A percentile compares a stretch with the other conserved stretches of the same genome.
Evolutionary conservation across 108 stramenopile genomes (phyloP).

Genomic region (Skeletonema potamos): DNA sequence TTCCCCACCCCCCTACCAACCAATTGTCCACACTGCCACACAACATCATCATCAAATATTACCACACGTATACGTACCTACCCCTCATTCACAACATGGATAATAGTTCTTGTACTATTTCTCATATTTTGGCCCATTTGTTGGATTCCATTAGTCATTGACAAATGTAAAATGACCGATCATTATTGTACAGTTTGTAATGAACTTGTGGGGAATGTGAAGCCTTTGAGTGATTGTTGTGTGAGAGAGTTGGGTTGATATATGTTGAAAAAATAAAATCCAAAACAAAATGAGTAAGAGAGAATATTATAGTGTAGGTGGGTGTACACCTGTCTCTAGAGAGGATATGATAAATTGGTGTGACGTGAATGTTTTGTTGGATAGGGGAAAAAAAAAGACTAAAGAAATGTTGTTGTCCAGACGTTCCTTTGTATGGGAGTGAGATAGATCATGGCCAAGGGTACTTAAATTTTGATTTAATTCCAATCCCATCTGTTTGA

Average conservation of each 20-base stretch:
- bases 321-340: too few relatives aligned
- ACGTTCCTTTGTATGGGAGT: too few relatives aligned
- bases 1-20: slow-evolving; percentile 11
- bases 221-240: slow-evolving; percentile 30
- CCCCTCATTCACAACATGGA: slow-evolving; percentile 13
- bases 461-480: too few relatives aligned
- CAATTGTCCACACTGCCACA: slow-evolving; percentile 18
- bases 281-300: too few relatives aligned
- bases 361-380: too few relatives aligned
- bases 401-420: too few relatives aligned
- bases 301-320: too few relatives aligned
- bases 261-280: too few relatives aligned
- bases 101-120: not conserved
- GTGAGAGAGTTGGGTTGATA: slow-evolving; percentile 22
- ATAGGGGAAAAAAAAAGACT: too few relatives aligned
- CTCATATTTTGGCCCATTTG: slow-evolving; percentile 33
- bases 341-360: too few relatives aligned
- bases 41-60: not conserved
- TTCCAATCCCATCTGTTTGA: too few relatives aligned
- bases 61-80: slow-evolving; percentile 21
- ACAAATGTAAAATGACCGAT: slow-evolving; percentile 27
- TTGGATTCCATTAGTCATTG: slow-evolving; percentile 35
- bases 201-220: slow-evolving; percentile 13
- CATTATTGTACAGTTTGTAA: slow-evolving; percentile 20
- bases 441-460: too few relatives aligned